A percentile compares a stretch with the other conserved stretches of the same genome.
Evolutionary conservation across 192 early-diverging fungal genomes (phyloP).

Genomic region (Coemansia sp.): DNA sequence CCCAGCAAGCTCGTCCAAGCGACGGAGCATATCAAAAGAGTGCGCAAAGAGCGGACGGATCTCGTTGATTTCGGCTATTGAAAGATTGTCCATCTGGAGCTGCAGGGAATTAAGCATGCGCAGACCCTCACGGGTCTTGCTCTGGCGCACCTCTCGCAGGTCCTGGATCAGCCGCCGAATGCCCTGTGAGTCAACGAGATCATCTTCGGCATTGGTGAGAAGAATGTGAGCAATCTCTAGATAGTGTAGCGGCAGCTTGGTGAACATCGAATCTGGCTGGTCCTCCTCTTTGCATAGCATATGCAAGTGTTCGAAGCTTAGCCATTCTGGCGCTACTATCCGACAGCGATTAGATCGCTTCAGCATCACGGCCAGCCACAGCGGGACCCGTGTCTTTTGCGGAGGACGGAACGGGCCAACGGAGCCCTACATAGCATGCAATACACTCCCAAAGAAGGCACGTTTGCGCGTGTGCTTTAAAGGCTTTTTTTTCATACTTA

Average conservation of each 20-base stretch:
- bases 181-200: constrained; percentile 71
- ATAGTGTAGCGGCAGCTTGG: constrained; percentile 74
- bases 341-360: constrained; percentile 81
- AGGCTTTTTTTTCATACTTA: too few species aligned
- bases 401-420: constrained; percentile 82
- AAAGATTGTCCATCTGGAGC: constrained; percentile 83
- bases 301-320: constrained; percentile 69
- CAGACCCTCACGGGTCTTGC: constrained; percentile 75
- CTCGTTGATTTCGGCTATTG: constrained; percentile 86
- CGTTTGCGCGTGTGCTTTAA: too few species aligned
- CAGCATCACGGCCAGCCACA: constrained; percentile 85
- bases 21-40: constrained; percentile 66
- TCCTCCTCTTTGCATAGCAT: constrained; percentile 69
- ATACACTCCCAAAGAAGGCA: too few species aligned
- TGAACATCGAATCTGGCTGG: constrained; percentile 60
- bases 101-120: constrained; percentile 62
- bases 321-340: constrained; percentile 80
- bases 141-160: constrained; percentile 76
- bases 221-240: constrained; percentile 81
- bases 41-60: constrained; percentile 86
- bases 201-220: constrained; percentile 77
- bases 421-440: constrained; percentile 54
- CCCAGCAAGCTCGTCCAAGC: constrained; percentile 31
- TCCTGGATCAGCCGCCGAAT: constrained; percentile 79
- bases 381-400: constrained; percentile 68